These are phyloP conservation scores for Penicillium paxilli DNA, from an alignment of 495 filamentous ascomycete genomes.

Conservation along the genomic window DNA sequence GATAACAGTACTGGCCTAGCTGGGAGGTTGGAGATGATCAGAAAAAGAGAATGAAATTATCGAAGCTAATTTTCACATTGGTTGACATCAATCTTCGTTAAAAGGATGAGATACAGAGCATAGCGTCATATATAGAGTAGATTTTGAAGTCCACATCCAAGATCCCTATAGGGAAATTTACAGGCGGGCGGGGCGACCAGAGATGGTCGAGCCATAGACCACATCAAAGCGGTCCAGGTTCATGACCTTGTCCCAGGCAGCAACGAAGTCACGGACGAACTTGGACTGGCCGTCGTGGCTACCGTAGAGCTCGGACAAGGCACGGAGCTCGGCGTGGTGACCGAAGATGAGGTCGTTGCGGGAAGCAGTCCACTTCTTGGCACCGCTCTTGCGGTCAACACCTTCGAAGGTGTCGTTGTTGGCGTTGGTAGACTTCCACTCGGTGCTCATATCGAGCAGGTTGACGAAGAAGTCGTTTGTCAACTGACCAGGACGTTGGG, in stretches of 20 bases:
- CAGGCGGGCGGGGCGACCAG: constrained; percentile 25
- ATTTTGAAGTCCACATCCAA: not conserved
- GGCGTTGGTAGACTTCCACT: constrained; percentile 54
- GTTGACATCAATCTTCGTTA: constrained; percentile 1
- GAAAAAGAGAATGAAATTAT: not conserved
- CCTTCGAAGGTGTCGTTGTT: constrained; percentile 60
- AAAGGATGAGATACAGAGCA: not conserved
- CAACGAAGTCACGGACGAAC: constrained; percentile 69
- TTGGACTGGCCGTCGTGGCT: constrained; percentile 53
- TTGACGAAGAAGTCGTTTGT: constrained; percentile 79
- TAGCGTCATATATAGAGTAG: not conserved
- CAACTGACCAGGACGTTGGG: constrained; percentile 60
- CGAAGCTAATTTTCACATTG: not conserved
- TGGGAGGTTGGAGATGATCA: not conserved
- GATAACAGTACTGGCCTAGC: too few species aligned
- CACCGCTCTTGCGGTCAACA: constrained; percentile 63
- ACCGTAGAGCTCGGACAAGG: constrained; percentile 66
- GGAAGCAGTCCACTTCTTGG: constrained; percentile 66
- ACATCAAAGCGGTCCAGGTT: constrained; percentile 69
- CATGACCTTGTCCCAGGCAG: constrained; percentile 71
- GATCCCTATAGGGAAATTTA: constrained; percentile 7
- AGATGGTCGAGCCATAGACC: constrained; percentile 9
- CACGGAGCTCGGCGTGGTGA: constrained; percentile 68
- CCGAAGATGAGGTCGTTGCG: constrained; percentile 71
- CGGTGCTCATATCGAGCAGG: constrained; percentile 63